Base-by-base conservation (phyloP, 306 rosid species). In the Lathyrus tuberosus region DNA sequence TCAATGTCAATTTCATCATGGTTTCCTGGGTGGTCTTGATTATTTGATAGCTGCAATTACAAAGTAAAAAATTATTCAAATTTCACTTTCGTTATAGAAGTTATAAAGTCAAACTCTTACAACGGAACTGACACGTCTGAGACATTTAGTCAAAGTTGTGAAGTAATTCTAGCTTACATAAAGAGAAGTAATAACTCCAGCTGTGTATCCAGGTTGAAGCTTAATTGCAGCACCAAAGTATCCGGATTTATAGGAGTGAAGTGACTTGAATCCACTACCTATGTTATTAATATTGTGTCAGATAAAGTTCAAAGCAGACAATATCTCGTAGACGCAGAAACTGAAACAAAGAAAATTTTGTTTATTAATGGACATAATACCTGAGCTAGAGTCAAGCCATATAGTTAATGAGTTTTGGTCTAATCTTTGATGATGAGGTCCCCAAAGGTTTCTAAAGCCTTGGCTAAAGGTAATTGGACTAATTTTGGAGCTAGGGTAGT, bases 251-350 rank as follows among this genome's bases (percentile, higher is more conserved):
- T 91, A 94, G 1, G 92, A 69, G 41, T 67, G 81, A 51, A 80
- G 76, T 7, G 99, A 94, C 81, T 91, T 91, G 84, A 88, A 94
- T 71, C 99, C 99, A 57, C 99, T 94, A 56, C 99, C 97, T 94
- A 4, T 37, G 5, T 37, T 61, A n/a, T 8, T 18, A 35, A 58
- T 53, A 22, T 22, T 11, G 8, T 22, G 9, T 22, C n/a, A 53
- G 33, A 11, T 22, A 53, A 53, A 53, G 1, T 20, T 53, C 41
- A 57, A 57, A 57, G 8, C 37, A 24, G 33, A 24, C 61, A 54
- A 54, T 54, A 54, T 15, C 16, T 53, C 15, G 4, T 1, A 52
- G 4, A 2, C 5, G 31, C 10, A 5, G 60, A 20, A 0, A 16
- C 10, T 7, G 38, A 56, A 54, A 54, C 14, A 5, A 4, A 20